Percentiles rank a stretch among this genome's conserved stretches.
These are phyloP conservation scores for Ascochyta pisi DNA, from an alignment of 2,329 filamentous ascomycete genomes.

Conservation along the genomic window DNA sequence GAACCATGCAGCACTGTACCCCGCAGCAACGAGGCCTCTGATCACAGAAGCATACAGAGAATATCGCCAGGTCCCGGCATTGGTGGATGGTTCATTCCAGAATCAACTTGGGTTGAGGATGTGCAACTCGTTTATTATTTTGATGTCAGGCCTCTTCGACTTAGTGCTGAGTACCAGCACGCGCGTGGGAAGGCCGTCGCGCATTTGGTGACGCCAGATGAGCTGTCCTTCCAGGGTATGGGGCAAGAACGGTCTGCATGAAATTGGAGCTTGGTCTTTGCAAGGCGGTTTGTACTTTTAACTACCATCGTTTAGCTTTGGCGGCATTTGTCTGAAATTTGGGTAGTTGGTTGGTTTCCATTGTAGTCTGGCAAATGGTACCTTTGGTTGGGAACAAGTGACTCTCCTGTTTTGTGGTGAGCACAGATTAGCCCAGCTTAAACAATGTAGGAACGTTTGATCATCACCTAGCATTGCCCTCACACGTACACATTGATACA, in stretches of 20 bases:
- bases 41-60: slow-evolving; percentile 19
- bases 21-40: slow-evolving; percentile 18
- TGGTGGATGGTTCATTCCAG: slow-evolving; percentile 19
- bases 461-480: background rate
- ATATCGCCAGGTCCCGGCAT: slow-evolving; percentile 35
- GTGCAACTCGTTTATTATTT: slow-evolving; percentile 31
- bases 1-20: background rate
- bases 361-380: background rate
- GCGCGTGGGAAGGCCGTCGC: slow-evolving; percentile 28
- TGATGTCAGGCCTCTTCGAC: slow-evolving; percentile 32
- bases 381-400: background rate
- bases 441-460: background rate
- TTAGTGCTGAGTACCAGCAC: slow-evolving; percentile 40
- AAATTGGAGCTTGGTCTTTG: background rate
- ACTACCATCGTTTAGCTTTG: background rate
- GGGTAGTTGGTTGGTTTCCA: background rate
- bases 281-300: background rate
- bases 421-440: background rate
- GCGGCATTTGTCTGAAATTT: background rate
- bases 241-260: background rate
- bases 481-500: too few relatives aligned
- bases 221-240: background rate
- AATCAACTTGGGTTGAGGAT: background rate
- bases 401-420: background rate
- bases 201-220: slow-evolving; percentile 1